Base-by-base conservation (phyloP, 768 basidiomycete species). In the Amanita phalloides region DNA sequence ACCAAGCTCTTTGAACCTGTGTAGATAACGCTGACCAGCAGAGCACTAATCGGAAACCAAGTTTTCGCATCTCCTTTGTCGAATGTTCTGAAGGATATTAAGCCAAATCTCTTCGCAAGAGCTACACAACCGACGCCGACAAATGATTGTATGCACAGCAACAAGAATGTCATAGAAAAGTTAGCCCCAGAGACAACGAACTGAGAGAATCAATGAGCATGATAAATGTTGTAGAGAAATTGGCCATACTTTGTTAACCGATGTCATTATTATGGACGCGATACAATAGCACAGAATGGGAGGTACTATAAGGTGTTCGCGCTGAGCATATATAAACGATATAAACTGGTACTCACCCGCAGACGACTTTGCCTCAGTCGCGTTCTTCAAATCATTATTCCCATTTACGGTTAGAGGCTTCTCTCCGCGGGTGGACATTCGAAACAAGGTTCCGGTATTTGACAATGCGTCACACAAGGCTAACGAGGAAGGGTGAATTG, bases 1-100 rank as follows among this genome's bases (percentile, higher is more conserved):
- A 94, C 95, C 65, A 99, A 72, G 64, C 90, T 91, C 68, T 99
- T 99, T 21, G 90, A 93, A 3, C 96, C 96, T 0, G 96, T 97
- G 66, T 99, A 99, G 61, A 99, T 98, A 45, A 98, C 95, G 48
- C 76, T 77, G 45, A 98, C 96, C 41, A 98, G 82, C 56, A 94
- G 70, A 58, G 85, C 84, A 58, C 91, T 94, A 61, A 99, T 87
- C 11, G 94, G 94, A 66, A 94, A 90, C 96, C 96, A 99, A 42
- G 75, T 71, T 64, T 85, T 92, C 26, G 92, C 93, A 60, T 96
- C 92, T 58, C 81, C 73, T 57, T 69, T 65, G 65, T 91, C 84
- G 61, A 93, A 93, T 55, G 81, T 74, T 50, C 93, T 79, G 71
- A 97, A 90, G 10, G 84, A 82, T 58, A 95, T 90, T 38, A 94